Base-by-base conservation (phyloP, 345 rosid species). In the Isatis tinctoria region DNA sequence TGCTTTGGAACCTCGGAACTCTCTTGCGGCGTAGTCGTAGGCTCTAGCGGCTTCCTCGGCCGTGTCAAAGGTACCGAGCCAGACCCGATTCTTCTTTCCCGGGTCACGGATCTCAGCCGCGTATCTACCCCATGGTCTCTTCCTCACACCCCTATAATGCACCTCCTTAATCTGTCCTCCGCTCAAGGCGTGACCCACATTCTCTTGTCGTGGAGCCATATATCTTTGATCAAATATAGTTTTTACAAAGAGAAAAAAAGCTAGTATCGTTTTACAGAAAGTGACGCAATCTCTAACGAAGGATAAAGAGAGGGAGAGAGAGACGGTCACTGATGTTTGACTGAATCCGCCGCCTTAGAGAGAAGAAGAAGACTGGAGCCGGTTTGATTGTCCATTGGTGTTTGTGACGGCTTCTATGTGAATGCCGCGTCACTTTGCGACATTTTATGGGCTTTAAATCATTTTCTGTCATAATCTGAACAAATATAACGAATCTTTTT, bases 21-120 rank as follows among this genome's bases (percentile, higher is more conserved):
- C 80, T 49, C 82, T 76, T 17, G 95, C 88, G 36, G 86, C 91
- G 8, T 74, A 44, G 17, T 89, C 90, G 26, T 89, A 89, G 2
- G 88, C 85, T 40, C 60, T 78, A 24, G 95, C 86, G 0, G 91
- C 95, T 44, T 89, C 86, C 78, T 84, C 90, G 0, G 86, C 87
- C 9, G 88, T 83, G 30, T 85, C 81, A 62, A 85, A 89, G 2
- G 95, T 82, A 6, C 89, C 95, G 0, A 85, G 78, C 95, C 90
- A 89, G 57, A 85, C 87, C 8, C 92, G 90, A 11, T 67, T 83
- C 53, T 85, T 89, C 81, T 82, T 83, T 1, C 80, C 53, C 10
- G 95, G 95, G 71, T 85, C 88, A 18, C 92, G 75, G 61, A 89
- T 87, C 70, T 89, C 91, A 4, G 91, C 95, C 0, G 95, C 90